These are phyloP conservation scores for Psilocybe sp. DNA, from an alignment of 768 basidiomycete genomes.

Conservation along the genomic window DNA sequence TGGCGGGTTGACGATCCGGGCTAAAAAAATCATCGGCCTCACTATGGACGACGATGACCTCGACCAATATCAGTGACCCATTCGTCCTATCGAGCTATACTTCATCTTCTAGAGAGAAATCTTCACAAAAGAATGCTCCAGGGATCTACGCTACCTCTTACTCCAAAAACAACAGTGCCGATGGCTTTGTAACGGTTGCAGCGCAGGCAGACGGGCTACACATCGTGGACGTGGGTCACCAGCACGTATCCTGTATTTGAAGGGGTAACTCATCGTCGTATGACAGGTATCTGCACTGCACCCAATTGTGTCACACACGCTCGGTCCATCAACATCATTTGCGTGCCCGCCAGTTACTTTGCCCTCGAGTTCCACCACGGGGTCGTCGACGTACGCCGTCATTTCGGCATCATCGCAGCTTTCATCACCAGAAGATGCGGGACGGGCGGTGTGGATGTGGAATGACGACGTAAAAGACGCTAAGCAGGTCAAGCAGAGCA, in stretches of 20 bases:
- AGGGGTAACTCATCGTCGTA: background rate
- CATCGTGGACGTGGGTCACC: conserved; percentile 56
- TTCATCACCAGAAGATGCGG: conserved; percentile 30
- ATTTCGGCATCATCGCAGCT: conserved; percentile 48
- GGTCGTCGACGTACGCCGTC: conserved; percentile 55
- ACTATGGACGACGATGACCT: too few species aligned
- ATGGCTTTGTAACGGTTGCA: conserved; percentile 64
- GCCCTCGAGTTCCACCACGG: conserved; percentile 28
- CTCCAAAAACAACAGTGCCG: conserved; percentile 27
- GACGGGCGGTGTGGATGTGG: conserved; percentile 62
- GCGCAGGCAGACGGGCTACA: conserved; percentile 76
- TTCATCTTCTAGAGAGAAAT: conserved; percentile 18
- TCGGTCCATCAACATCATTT: conserved; percentile 65
- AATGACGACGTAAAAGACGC: conserved; percentile 40
- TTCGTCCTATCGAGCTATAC: conserved; percentile 36
- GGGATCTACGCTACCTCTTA: conserved; percentile 18
- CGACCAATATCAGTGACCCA: conserved; percentile 27
- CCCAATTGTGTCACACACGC: conserved; percentile 64
- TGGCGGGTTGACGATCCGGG: too few species aligned
- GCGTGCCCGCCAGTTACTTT: conserved; percentile 54
- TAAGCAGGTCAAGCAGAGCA: conserved; percentile 14
- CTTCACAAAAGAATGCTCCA: conserved; percentile 23
- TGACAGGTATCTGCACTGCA: conserved; percentile 60
- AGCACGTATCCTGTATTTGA: conserved; percentile 19
- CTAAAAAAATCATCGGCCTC: too few species aligned